These are phyloP conservation scores for Marasmius sp. DNA, from an alignment of 1,284 basidiomycete genomes.

Conservation along the genomic window DNA sequence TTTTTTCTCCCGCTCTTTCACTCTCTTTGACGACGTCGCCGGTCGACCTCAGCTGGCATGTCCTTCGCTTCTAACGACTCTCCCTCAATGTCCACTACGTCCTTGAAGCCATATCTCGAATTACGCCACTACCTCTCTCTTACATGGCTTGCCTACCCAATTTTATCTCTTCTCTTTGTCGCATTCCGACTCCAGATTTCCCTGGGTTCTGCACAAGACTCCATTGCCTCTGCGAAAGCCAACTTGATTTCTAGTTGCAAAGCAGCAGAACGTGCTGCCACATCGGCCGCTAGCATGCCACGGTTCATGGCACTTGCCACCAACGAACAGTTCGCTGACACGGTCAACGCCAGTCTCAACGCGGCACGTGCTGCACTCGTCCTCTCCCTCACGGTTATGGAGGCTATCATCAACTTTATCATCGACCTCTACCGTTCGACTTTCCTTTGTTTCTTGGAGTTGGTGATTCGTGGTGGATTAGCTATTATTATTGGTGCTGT, in stretches of 20 bases:
- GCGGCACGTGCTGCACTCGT: constrained; percentile 75
- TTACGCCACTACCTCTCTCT: constrained; percentile 82
- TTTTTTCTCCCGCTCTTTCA: background rate
- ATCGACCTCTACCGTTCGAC: constrained; percentile 91
- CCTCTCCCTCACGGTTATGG: constrained; percentile 77
- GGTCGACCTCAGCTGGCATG: constrained; percentile 26
- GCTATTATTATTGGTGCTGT: constrained; percentile 81
- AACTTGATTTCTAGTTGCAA: constrained; percentile 77
- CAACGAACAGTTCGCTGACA: constrained; percentile 76
- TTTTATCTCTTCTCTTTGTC: constrained; percentile 86
- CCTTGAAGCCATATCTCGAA: constrained; percentile 78
- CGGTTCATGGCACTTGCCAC: constrained; percentile 83
- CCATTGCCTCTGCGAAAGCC: constrained; percentile 67
- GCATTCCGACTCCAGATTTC: constrained; percentile 80
- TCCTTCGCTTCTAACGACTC: constrained; percentile 53
- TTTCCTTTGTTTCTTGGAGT: constrained; percentile 89
- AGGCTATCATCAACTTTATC: constrained; percentile 88
- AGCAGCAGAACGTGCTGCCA: constrained; percentile 83
- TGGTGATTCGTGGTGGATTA: constrained; percentile 82
- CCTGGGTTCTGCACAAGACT: constrained; percentile 64
- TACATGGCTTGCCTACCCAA: constrained; percentile 81
- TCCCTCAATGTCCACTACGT: constrained; percentile 36
- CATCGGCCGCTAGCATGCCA: constrained; percentile 81
- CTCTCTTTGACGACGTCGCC: constrained; percentile 16
- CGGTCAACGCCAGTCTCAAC: constrained; percentile 77